phyloP scores from a whole-genome alignment of 2,329 filamentous ascomycete species.

The Cercospora sp. region DNA sequence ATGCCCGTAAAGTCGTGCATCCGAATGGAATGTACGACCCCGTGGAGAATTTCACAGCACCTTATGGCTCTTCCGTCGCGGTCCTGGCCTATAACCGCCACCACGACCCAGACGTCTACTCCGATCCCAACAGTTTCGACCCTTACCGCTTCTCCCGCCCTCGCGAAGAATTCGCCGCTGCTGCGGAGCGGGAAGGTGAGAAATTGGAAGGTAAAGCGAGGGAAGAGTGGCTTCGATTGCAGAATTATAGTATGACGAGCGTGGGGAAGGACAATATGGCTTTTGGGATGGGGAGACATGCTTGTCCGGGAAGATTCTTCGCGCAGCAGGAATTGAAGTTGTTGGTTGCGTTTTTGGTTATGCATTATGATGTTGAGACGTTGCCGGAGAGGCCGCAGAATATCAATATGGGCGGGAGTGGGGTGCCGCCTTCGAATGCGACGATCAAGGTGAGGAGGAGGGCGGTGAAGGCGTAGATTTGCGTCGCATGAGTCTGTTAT shows the following conservation, averaged over 20 bases:
- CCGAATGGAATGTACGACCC: constrained; percentile 31
- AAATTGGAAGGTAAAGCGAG: constrained; percentile 1
- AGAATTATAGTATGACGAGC: constrained; percentile 31
- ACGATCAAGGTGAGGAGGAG: constrained; percentile 6
- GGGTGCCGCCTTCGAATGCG: constrained; percentile 1
- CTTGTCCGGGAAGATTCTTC: constrained; percentile 42
- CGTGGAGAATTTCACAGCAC: constrained; percentile 30
- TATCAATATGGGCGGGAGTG: constrained; percentile 5
- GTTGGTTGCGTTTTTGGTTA: constrained; percentile 40
- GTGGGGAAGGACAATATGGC: constrained; percentile 36
- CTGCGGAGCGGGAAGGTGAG: constrained; percentile 8
- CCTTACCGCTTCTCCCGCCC: constrained; percentile 37
- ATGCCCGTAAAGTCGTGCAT: constrained; percentile 34
- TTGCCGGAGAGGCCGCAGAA: constrained; percentile 17
- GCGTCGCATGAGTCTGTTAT: not conserved
- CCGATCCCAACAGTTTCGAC: constrained; percentile 34
- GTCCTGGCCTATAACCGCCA: constrained; percentile 30
- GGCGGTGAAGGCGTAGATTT: not conserved
- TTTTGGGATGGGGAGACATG: constrained; percentile 37
- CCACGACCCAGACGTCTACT: constrained; percentile 36
- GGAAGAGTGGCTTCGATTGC: constrained; percentile 29
- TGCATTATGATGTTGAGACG: constrained; percentile 42
- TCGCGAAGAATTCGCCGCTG: constrained; percentile 29
- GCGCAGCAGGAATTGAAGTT: constrained; percentile 34
- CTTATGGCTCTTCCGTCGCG: constrained; percentile 29